A percentile compares a stretch with the other conserved stretches of the same genome.
Conservation (phyloP, 2,329 filamentous ascomycete species). For the Neofusicoccum kwambonambiense region DNA sequence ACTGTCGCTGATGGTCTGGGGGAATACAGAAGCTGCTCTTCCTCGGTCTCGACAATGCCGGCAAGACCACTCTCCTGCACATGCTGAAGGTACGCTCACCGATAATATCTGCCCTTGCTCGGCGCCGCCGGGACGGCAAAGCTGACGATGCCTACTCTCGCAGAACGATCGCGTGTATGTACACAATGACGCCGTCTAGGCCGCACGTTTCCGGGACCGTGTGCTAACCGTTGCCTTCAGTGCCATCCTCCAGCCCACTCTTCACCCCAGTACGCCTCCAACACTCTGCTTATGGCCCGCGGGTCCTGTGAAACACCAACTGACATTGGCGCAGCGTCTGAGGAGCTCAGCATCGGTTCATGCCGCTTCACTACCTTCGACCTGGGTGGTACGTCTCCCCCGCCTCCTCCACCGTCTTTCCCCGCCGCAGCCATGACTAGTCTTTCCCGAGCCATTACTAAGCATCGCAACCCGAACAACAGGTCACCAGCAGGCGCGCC, state of each 20-base stretch:
- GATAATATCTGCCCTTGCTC: not conserved
- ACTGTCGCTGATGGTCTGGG: not conserved
- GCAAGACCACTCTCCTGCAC: constrained; percentile 90
- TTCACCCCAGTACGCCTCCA: constrained; percentile 74
- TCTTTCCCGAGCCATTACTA: constrained; percentile 2
- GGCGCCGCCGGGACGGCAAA: not conserved
- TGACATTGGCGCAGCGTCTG: constrained; percentile 60
- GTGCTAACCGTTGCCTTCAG: not conserved
- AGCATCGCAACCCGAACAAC: not conserved
- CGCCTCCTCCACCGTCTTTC: not conserved
- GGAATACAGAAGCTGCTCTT: constrained; percentile 50
- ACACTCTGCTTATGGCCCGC: not conserved
- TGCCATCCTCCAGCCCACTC: constrained; percentile 53
- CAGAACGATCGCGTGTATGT: constrained; percentile 69
- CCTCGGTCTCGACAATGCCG: constrained; percentile 88
- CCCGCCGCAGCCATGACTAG: not conserved
- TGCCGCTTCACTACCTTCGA: constrained; percentile 94
- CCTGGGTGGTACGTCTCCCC: constrained; percentile 60
- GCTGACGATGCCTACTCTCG: not conserved
- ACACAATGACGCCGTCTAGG: not conserved
- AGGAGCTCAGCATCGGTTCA: constrained; percentile 50
- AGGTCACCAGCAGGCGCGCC: constrained; percentile 38
- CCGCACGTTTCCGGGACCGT: not conserved
- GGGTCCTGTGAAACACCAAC: not conserved
- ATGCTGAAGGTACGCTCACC: constrained; percentile 69